Evolutionary conservation across 1,139 yeast genomes (phyloP), one percentile per base, ranked within the genome.

Genomic region (Pichia inconspicua): DNA sequence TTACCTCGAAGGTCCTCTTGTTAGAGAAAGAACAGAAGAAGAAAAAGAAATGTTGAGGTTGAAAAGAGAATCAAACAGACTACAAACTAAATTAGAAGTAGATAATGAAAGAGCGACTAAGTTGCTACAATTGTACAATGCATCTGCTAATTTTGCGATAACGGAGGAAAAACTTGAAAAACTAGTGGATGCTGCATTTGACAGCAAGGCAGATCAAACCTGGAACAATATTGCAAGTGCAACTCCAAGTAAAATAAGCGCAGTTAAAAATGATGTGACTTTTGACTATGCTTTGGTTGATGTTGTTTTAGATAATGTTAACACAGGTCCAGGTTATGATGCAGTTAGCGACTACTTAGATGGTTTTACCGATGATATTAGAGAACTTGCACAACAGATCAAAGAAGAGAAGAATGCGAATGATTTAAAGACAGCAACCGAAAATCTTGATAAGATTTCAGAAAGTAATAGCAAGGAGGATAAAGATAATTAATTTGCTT

Each of bases 91-190:
- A 54, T 68, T 75, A 32, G 62, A 68, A 44, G 69, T 68, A 15
- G 68, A 73, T 46, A 71, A 70, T 44, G 66, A 67, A 42, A 77
- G 76, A 58, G 79, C 90, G 12, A 69, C 70, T 42, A 69, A 75
- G 43, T 66, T 89, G 46, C 70, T 89, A 53, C 83, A 78, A 55
- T 72, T 88, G 54, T 88, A 85, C 65, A 90, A 88, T 61, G 77
- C 82, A 14, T 72, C 94, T 1, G 73, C 77, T 36, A 72, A 74
- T 48, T 86, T 77, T 66, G 82, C 84, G 54, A 74, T 83, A 46
- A 80, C 80, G 37, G 87, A 80, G 62, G 78, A 73, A 47, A 81
- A 80, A 62, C 73, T 84, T 53, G 78, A 78, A 43, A 67, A 65
- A 31, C 77, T 80, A 47, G 77, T 83, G 45, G 73, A 72, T 48